Evolutionary conservation across 768 basidiomycete genomes (phyloP).

Genomic region (Russula vinacea): DNA sequence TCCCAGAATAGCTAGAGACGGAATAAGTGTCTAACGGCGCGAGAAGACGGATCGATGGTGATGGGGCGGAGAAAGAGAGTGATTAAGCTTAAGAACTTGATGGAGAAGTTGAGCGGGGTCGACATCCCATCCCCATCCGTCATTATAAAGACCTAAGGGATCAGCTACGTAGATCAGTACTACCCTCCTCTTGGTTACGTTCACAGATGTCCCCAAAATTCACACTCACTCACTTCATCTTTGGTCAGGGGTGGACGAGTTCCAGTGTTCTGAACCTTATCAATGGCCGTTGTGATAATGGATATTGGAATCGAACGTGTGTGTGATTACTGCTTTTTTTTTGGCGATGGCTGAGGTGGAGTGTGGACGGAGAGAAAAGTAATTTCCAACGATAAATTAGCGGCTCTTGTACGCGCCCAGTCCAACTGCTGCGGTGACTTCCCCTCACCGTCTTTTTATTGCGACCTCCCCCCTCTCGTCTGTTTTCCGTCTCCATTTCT

Average conservation of each 20-base stretch:
- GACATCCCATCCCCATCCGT: conserved; percentile 3
- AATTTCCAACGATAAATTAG: conserved; percentile 14
- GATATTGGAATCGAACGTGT: neutral
- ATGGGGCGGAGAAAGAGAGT: conserved; percentile 14
- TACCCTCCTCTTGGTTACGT: conserved; percentile 18
- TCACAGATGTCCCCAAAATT: conserved; percentile 16
- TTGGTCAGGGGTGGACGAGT: neutral
- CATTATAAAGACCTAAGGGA: neutral
- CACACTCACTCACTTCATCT: neutral
- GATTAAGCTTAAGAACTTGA: neutral
- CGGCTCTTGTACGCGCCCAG: neutral
- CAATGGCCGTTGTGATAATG: neutral
- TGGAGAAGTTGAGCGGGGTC: neutral
- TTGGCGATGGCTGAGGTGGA: neutral
- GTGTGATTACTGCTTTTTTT: neutral
- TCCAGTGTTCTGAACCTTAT: neutral
- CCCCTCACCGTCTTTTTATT: neutral
- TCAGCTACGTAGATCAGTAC: conserved; percentile 2
- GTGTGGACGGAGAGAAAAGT: neutral
- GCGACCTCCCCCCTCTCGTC: conserved; percentile 4
- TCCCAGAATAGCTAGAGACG: neutral
- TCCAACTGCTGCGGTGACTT: neutral
- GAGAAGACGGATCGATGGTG: neutral
- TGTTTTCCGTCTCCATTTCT: neutral
- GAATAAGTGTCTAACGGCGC: neutral